Percentiles rank a stretch among this genome's conserved stretches.
phyloP scores from a whole-genome alignment of 1,139 yeast species.

The Hemisphaericaspora subhashii region DNA sequence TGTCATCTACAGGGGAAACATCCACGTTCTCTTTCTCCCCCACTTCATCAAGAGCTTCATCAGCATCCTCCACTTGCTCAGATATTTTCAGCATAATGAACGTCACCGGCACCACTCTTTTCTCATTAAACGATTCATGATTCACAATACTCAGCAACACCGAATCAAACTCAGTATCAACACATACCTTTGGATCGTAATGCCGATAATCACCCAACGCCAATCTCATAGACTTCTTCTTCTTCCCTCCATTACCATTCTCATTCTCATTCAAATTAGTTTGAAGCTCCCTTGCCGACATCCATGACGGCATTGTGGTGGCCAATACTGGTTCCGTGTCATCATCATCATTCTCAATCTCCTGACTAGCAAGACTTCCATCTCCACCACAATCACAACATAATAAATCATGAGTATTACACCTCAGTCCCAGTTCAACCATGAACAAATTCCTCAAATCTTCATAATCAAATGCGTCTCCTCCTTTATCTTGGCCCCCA shows the following conservation, averaged over 20 bases:
- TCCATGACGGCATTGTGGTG: slow-evolving; percentile 29
- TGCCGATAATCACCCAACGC: slow-evolving; percentile 66
- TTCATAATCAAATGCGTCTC: slow-evolving; percentile 53
- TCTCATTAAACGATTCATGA: slow-evolving; percentile 7
- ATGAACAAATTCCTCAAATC: slow-evolving; percentile 79
- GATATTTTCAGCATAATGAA: slow-evolving; percentile 13
- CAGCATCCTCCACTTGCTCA: not conserved
- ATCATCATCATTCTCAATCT: slow-evolving; percentile 14
- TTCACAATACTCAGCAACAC: slow-evolving; percentile 12
- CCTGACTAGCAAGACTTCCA: slow-evolving; percentile 19
- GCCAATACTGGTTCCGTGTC: slow-evolving; percentile 8
- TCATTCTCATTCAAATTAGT: slow-evolving; percentile 10
- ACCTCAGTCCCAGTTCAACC: slow-evolving; percentile 50
- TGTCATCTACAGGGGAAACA: not conserved
- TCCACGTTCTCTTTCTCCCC: not conserved
- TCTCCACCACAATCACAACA: slow-evolving; percentile 68
- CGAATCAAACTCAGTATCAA: slow-evolving; percentile 9
- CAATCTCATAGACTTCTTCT: slow-evolving; percentile 47
- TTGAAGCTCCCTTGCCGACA: slow-evolving; percentile 41
- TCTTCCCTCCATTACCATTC: slow-evolving; percentile 24
- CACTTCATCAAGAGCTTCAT: not conserved
- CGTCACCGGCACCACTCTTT: slow-evolving; percentile 8
- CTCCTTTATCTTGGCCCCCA: slow-evolving; percentile 36
- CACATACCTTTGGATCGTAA: slow-evolving; percentile 41
- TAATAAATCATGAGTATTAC: slow-evolving; percentile 83